phyloP scores from a whole-genome alignment of 1,284 basidiomycete genomes.

The Heterobasidion annosum region DNA sequence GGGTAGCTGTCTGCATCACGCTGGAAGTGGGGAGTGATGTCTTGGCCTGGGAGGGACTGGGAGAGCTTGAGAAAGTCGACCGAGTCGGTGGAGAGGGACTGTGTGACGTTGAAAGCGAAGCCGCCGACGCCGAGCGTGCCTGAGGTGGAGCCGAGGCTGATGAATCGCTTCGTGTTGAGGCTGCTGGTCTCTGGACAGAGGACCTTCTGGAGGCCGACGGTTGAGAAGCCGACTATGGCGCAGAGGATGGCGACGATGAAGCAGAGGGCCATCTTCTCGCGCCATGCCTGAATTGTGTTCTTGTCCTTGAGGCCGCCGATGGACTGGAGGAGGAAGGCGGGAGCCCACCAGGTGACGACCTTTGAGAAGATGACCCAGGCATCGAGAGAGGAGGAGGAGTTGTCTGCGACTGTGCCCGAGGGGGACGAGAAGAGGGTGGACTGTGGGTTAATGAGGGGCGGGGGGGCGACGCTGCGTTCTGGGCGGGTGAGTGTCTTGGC shows the following conservation, averaged over 20 bases:
- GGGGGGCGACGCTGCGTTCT: conserved; percentile 88
- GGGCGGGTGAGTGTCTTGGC: conserved; percentile 95
- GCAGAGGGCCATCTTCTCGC: conserved; percentile 95
- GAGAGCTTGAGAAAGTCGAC: conserved; percentile 58
- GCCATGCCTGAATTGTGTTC: conserved; percentile 84
- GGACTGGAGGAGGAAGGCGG: conserved; percentile 64
- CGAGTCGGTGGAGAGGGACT: conserved; percentile 35
- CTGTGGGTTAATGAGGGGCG: conserved; percentile 84
- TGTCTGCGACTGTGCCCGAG: conserved; percentile 18
- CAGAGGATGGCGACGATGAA: conserved; percentile 79
- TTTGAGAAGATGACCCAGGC: conserved; percentile 81
- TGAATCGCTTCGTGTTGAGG: conserved; percentile 54
- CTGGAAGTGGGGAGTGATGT: conserved; percentile 82
- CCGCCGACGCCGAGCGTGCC: conserved; percentile 77
- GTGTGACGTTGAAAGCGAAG: conserved; percentile 68
- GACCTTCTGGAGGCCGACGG: conserved; percentile 89
- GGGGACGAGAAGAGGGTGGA: conserved; percentile 30
- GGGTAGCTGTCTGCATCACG: conserved; percentile 58
- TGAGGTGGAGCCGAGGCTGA: conserved; percentile 47
- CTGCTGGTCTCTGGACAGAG: conserved; percentile 74
- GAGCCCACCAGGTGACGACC: conserved; percentile 88
- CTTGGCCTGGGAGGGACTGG: conserved; percentile 61
- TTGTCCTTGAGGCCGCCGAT: conserved; percentile 78
- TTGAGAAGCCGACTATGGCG: conserved; percentile 81
- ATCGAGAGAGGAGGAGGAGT: conserved; percentile 39